A percentile compares a stretch with the other conserved stretches of the same genome.
phyloP scores from a whole-genome alignment of 148 eudicot species.

The Vaccinium corymbosum region DNA sequence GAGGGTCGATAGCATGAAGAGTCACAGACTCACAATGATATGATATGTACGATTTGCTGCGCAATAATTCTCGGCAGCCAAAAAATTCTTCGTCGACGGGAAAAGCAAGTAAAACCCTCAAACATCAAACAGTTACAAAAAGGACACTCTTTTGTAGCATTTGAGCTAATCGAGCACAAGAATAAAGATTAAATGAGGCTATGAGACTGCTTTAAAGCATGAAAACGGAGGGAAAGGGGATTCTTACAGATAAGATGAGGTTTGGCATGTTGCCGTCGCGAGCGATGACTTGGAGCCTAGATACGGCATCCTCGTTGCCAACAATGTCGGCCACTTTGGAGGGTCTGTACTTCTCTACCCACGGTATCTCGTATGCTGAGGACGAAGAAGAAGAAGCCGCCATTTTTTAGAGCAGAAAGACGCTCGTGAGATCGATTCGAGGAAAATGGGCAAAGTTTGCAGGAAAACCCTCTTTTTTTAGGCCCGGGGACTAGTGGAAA shows the following conservation, averaged over 20 bases:
- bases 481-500: background rate
- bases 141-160: too few species aligned
- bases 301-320: conserved; percentile 88
- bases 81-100: too few species aligned
- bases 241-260: conserved; percentile 63
- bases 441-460: background rate
- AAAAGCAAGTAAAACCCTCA: too few species aligned
- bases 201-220: background rate
- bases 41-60: too few species aligned
- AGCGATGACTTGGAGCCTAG: conserved; percentile 91
- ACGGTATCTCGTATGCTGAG: conserved; percentile 65
- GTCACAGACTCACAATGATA: too few species aligned
- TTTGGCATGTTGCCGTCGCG: conserved; percentile 97
- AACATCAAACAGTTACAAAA: too few species aligned
- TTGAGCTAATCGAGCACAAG: background rate
- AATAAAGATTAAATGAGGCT: background rate
- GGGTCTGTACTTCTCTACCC: conserved; percentile 97
- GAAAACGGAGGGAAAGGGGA: background rate
- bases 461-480: background rate
- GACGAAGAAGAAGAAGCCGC: conserved; percentile 39
- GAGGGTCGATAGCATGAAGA: too few species aligned
- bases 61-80: too few species aligned
- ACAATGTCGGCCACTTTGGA: conserved; percentile 77
- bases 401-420: conserved; percentile 34
- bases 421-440: background rate